Percentiles rank a stretch among this genome's conserved stretches.
Evolutionary conservation across 306 rosid species (phyloP).

Genomic region (Prunus salicina): DNA sequence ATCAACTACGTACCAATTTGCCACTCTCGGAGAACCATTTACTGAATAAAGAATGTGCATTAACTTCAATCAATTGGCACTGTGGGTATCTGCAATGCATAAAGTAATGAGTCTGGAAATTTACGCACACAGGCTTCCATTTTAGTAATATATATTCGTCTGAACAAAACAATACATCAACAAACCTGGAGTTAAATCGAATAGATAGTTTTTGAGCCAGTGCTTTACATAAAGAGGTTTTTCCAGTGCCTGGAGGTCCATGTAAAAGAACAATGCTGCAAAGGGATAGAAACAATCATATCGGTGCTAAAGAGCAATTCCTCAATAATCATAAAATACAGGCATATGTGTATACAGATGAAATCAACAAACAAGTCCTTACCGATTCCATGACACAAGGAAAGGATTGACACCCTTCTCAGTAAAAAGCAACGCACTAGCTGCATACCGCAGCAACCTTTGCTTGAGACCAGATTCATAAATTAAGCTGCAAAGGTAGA

Average conservation of each 20-base stretch:
- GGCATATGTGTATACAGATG: not conserved
- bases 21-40: constrained; percentile 99
- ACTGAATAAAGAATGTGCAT: constrained; percentile 97
- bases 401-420: constrained; percentile 93
- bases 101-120: not conserved
- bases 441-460: constrained; percentile 78
- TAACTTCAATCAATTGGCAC: constrained; percentile 82
- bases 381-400: constrained; percentile 99
- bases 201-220: constrained; percentile 91
- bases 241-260: constrained; percentile 98
- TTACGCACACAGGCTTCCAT: not conserved
- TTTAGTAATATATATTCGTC: not conserved
- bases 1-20: constrained; percentile 71
- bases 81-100: constrained; percentile 63
- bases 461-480: constrained; percentile 95
- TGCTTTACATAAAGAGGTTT: constrained; percentile 95
- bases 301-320: not conserved
- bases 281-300: constrained; percentile 21
- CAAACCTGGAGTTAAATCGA: constrained; percentile 71
- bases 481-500: constrained; percentile 62
- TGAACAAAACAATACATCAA: constrained; percentile 8
- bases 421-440: constrained; percentile 87
- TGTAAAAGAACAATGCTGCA: constrained; percentile 83
- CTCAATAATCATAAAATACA: not conserved
- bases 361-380: constrained; percentile 22